Percentiles rank a stretch among this genome's conserved stretches.
These are phyloP conservation scores for Solanum hybrid DNA, from an alignment of 305 asterid species.

Conservation along the genomic window DNA sequence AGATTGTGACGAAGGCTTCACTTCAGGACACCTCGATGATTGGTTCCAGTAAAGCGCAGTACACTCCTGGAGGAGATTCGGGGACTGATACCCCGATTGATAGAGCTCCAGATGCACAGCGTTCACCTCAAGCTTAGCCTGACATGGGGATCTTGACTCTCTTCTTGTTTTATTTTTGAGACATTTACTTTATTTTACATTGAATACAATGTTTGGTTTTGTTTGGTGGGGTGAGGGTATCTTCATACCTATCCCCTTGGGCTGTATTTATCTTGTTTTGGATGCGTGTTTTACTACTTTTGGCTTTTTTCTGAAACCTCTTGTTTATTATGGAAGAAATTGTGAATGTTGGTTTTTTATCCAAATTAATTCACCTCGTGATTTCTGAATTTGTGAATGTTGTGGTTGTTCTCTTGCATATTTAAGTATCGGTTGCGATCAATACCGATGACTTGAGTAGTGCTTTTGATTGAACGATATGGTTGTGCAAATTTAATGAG, in stretches of 20 bases:
- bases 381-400: background rate
- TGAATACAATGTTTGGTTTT: background rate
- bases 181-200: background rate
- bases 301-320: background rate
- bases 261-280: background rate
- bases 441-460: background rate
- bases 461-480: background rate
- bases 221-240: background rate
- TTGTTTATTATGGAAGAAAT: background rate
- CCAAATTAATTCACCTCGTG: background rate
- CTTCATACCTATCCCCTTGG: background rate
- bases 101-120: background rate
- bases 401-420: background rate
- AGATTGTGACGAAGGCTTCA: too few relatives aligned
- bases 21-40: too few relatives aligned
- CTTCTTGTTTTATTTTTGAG: background rate
- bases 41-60: too few relatives aligned
- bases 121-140: background rate
- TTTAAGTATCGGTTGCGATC: background rate
- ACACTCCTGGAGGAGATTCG: too few relatives aligned
- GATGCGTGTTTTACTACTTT: background rate
- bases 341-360: background rate
- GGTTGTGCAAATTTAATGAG: background rate
- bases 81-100: background rate
- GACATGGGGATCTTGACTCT: background rate